These are phyloP conservation scores for Calocybe gangraenosa DNA, from an alignment of 768 basidiomycete species.

Conservation along the genomic window DNA sequence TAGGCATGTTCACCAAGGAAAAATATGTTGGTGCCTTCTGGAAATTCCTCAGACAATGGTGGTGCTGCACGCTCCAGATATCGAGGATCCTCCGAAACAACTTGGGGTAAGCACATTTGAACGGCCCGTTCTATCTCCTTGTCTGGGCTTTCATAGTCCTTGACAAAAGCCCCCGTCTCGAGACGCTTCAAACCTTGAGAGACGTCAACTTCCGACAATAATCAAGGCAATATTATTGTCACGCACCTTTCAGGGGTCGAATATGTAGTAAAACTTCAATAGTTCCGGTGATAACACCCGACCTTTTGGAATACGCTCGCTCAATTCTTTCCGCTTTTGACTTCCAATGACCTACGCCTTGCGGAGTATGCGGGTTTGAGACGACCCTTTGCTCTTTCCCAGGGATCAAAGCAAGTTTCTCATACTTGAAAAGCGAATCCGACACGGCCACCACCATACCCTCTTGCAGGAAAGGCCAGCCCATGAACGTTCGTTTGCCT, in stretches of 20 bases:
- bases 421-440: conserved; percentile 84
- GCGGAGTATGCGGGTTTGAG: conserved; percentile 67
- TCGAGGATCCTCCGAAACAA: conserved; percentile 86
- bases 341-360: conserved; percentile 74
- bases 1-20: conserved; percentile 95
- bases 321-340: conserved; percentile 80
- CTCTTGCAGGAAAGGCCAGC: conserved; percentile 96
- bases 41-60: conserved; percentile 84
- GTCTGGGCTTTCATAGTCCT: conserved; percentile 84
- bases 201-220: conserved; percentile 1
- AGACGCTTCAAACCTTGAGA: conserved; percentile 80
- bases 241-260: conserved; percentile 82
- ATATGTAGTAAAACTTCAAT: conserved; percentile 84
- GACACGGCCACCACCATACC: conserved; percentile 84
- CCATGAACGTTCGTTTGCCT: conserved; percentile 71
- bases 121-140: conserved; percentile 85
- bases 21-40: conserved; percentile 86
- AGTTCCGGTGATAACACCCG: conserved; percentile 79
- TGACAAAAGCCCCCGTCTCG: conserved; percentile 87
- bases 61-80: conserved; percentile 80
- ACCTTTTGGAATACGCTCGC: conserved; percentile 80
- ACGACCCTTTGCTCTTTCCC: conserved; percentile 53
- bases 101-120: conserved; percentile 79
- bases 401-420: conserved; percentile 55
- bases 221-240: neutral